Base-by-base conservation (phyloP, 1,284 basidiomycete genomes). In the Ustilago esculenta region DNA sequence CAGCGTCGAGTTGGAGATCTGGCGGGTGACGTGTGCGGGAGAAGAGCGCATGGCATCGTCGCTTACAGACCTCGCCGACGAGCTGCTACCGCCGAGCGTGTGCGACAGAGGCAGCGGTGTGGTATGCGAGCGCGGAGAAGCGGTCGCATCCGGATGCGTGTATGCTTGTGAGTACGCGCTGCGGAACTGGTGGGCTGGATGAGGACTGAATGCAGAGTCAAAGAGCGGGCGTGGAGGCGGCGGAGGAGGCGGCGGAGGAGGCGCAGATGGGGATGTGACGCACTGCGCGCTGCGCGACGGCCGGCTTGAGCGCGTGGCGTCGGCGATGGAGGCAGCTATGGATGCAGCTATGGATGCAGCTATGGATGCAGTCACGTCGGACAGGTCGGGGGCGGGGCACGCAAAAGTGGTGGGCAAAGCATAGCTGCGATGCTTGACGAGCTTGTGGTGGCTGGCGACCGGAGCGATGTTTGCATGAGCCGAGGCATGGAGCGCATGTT, bases 401-500 rank as follows among this genome's bases (percentile, higher is more conserved):
- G 20, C 15, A 34, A 76, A 67, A 0, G 55, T 57, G 24, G 60
- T 72, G 4, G 74, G 72, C 17, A 74, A 21, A 2, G 57, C 45
- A 30, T 47, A 58, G 18, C 42, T 54, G 9, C 63, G 53, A 39
- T 58, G 49, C 29, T 57, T 66, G 24, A 52, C 34, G 32, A 71
- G 53, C 18, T 47, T 52, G 14, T 61, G 48, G n/a, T 55, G 53
- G 12, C 56, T 46, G 1, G 60, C 39, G 17, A 57, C 63, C 17
- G 50, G 46, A 1, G 54, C 63, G 8, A 66, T 36, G 47, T 71
- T 71, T 10, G 63, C 57, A 21, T 57, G 29, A 1, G 54, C 44
- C 5, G 49, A 45, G 0, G 61, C 68, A 35, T 54, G 51, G 35
- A 66, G n/a, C 4, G 70, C 70, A 42, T 76, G 63, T 24, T 66